These are phyloP conservation scores for Ceratorhiza oryzae-sativae DNA, from an alignment of 1,284 basidiomycete species.

Conservation along the genomic window DNA sequence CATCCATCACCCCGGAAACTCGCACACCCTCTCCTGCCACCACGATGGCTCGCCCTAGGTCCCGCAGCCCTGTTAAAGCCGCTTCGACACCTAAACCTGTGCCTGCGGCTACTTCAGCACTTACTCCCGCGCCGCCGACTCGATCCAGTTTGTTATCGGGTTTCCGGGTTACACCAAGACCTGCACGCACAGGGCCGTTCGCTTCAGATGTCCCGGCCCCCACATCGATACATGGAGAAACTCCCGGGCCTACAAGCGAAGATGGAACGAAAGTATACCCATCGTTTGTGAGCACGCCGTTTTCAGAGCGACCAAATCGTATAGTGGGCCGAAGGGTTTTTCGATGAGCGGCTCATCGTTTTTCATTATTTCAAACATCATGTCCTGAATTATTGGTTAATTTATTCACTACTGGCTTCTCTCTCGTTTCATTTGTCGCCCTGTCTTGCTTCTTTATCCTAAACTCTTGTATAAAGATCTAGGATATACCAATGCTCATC, in stretches of 20 bases:
- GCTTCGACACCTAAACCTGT: not conserved
- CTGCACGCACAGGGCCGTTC: constrained; percentile 8
- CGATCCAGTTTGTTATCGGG: constrained; percentile 30
- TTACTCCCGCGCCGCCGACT: not conserved
- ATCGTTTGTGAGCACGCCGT: not conserved
- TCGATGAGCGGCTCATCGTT: not conserved
- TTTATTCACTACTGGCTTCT: constrained; percentile 8
- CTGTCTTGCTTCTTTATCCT: too few relatives aligned
- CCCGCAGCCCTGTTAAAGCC: constrained; percentile 22
- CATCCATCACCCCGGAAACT: constrained; percentile 21
- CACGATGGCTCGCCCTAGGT: constrained; percentile 16
- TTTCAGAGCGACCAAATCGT: constrained; percentile 12
- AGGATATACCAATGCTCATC: too few relatives aligned
- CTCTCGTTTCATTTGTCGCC: too few relatives aligned
- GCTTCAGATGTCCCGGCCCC: not conserved
- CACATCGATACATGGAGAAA: not conserved
- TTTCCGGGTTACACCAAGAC: constrained; percentile 29
- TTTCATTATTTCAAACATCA: not conserved
- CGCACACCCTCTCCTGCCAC: constrained; percentile 12
- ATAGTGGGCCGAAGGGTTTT: constrained; percentile 26
- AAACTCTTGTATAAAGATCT: too few relatives aligned
- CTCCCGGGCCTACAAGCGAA: not conserved
- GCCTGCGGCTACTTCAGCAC: not conserved
- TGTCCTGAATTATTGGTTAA: constrained; percentile 32
- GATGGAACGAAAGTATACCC: not conserved